A percentile compares a stretch with the other conserved stretches of the same genome.
Conservation (phyloP, 345 rosid genomes). For the Reutealis trisperma region DNA sequence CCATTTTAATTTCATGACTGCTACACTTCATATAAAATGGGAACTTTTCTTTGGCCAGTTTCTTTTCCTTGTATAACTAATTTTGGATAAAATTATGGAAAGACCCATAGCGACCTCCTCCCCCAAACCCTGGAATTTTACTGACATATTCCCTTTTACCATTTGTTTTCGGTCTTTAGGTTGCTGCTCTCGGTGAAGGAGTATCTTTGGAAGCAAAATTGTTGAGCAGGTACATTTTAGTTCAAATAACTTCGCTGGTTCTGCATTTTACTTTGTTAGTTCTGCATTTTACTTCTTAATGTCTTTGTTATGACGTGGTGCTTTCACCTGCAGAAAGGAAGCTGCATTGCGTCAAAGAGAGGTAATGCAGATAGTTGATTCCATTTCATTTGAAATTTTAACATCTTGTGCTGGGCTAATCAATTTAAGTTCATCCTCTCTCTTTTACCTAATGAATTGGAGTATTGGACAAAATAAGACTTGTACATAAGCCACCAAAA, state of each 20-base stretch:
- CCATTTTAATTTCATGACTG: neutral
- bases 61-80: neutral
- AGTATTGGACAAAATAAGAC: neutral
- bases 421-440: constrained; percentile 13
- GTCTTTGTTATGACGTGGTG: neutral
- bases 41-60: neutral
- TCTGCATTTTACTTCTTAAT: neutral
- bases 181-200: constrained; percentile 39
- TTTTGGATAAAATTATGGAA: neutral
- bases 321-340: constrained; percentile 32
- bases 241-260: constrained; percentile 3
- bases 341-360: constrained; percentile 40
- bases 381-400: constrained; percentile 4
- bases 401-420: neutral
- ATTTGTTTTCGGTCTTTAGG: constrained; percentile 28
- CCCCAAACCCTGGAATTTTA: neutral
- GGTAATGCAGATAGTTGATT: constrained; percentile 20
- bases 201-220: constrained; percentile 39
- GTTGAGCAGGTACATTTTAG: constrained; percentile 27
- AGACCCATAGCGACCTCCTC: constrained; percentile 4
- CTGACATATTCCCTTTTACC: constrained; percentile 1
- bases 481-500: neutral
- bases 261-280: too few species aligned
- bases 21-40: neutral
- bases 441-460: constrained; percentile 14